Conservation (phyloP, 2,329 filamentous ascomycete genomes). For the Niveomyces coronatus region DNA sequence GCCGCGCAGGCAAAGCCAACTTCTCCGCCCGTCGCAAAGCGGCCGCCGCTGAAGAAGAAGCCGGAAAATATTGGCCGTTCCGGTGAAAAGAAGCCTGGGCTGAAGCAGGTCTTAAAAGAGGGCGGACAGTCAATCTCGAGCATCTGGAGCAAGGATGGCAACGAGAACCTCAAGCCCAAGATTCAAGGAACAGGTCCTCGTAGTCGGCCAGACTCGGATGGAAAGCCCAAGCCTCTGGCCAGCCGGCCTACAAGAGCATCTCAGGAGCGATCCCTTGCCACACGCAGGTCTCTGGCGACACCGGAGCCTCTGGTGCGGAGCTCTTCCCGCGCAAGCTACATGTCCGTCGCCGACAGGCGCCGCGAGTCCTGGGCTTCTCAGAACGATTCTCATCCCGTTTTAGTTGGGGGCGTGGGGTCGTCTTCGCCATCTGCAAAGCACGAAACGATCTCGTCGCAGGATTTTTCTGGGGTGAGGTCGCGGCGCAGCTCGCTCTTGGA, state of each 20-base stretch:
- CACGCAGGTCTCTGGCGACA: slow-evolving; percentile 11
- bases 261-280: slow-evolving; percentile 3
- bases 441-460: slow-evolving; percentile 13
- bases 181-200: slow-evolving; percentile 17
- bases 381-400: slow-evolving; percentile 44
- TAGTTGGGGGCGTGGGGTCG: slow-evolving; percentile 33
- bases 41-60: slow-evolving; percentile 11
- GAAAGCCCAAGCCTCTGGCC: slow-evolving; percentile 11
- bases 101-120: slow-evolving; percentile 43
- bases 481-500: slow-evolving; percentile 12
- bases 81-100: slow-evolving; percentile 33
- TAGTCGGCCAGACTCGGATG: slow-evolving; percentile 6
- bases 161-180: slow-evolving; percentile 17
- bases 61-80: slow-evolving; percentile 2
- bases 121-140: slow-evolving; percentile 36
- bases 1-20: slow-evolving; percentile 16
- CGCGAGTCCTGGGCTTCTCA: slow-evolving; percentile 46
- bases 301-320: slow-evolving; percentile 24
- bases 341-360: slow-evolving; percentile 39
- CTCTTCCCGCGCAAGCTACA: slow-evolving; percentile 37
- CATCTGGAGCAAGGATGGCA: slow-evolving; percentile 38
- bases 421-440: slow-evolving; percentile 30
- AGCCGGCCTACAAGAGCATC: slow-evolving; percentile 6
- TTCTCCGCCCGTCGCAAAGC: slow-evolving; percentile 15
- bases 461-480: slow-evolving; percentile 11